Evolutionary conservation across 352 stramenopile genomes (phyloP), one percentile per base, ranked within the genome.

Genomic region (Pythium guiyangense): DNA sequence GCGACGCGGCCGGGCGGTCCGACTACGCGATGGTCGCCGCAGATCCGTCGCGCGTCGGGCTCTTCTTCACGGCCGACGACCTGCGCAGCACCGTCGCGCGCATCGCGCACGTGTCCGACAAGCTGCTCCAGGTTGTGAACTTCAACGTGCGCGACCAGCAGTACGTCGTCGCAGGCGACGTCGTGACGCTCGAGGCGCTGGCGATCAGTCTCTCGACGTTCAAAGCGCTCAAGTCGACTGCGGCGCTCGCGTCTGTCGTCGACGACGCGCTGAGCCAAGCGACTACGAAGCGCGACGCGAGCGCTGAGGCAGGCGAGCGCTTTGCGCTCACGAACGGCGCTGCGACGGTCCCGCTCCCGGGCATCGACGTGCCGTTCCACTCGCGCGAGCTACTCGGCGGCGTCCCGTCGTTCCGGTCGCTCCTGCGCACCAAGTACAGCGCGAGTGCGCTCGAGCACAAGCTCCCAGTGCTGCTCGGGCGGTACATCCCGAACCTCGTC

Each of bases 351-450:
- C 87, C 87, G 47, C 76, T 96, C 15, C 69, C 77, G n/a, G 85
- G 85, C 26, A 94, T 96, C 51, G 87, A 96, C 51, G 85, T 96
- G 22, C 87, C 87, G n/a, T 96, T 96, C 69, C 87, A 96, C 64
- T 95, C 85, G 26, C 63, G 78, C 43, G 78, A 92, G 63, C 72
- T 96, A 10, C 77, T 93, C n/a, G 67, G 69, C 45, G 87, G 86
- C 17, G 87, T 96, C 17, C 77, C 81, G 1, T 79, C 84, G 22
- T 95, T 96, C 66, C 74, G 87, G 42, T 26, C 62, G 14, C 50
- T 86, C 49, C 67, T 92, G 20, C 59, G 71, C 34, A 78, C 72
- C 31, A 94, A 90, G 62, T 83, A 95, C 49, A 73, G 82, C 35
- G 62, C 83, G 6, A 59, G 88, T 18, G 70, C 87, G 29, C 67